These are phyloP conservation scores for Selaginella tamariscina DNA, from an alignment of 75 land plant species.

Conservation along the genomic window DNA sequence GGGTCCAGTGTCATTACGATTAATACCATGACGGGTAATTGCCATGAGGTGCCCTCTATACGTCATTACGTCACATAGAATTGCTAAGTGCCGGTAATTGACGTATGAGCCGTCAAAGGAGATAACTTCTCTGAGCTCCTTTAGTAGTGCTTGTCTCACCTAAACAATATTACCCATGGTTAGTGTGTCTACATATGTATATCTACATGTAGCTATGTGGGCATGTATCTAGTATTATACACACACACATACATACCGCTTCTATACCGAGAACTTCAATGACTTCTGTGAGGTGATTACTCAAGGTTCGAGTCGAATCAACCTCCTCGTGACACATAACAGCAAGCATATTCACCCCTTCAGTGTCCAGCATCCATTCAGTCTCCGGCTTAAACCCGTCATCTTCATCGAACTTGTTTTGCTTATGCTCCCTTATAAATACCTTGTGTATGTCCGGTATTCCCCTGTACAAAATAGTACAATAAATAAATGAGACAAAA, in stretches of 20 bases:
- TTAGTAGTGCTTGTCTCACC: conserved; percentile 63
- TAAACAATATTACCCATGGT: no score
- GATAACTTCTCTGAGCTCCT: conserved; percentile 88
- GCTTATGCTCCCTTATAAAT: conserved; percentile 64
- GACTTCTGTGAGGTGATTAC: conserved; percentile 92
- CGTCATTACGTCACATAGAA: conserved; percentile 91
- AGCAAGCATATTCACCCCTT: conserved; percentile 92
- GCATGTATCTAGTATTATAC: no score
- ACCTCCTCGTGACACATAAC: conserved; percentile 95
- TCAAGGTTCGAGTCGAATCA: conserved; percentile 73
- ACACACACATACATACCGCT: no score
- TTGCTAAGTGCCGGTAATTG: conserved; percentile 88
- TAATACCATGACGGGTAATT: conserved; percentile 93
- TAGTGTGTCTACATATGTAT: no score
- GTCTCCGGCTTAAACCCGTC: conserved; percentile 69
- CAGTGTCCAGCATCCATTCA: conserved; percentile 98
- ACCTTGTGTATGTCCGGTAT: conserved; percentile 95
- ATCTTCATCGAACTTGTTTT: conserved; percentile 62
- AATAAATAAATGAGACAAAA: no score
- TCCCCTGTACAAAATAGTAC: no score
- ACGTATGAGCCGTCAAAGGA: conserved; percentile 97
- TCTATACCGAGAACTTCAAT: conserved; percentile 98
- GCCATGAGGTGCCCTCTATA: conserved; percentile 97
- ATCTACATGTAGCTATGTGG: no score
- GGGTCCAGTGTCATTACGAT: conserved; percentile 90